Conservation (phyloP, 164 flowering plant species). For the Kingdonia uniflora region DNA sequence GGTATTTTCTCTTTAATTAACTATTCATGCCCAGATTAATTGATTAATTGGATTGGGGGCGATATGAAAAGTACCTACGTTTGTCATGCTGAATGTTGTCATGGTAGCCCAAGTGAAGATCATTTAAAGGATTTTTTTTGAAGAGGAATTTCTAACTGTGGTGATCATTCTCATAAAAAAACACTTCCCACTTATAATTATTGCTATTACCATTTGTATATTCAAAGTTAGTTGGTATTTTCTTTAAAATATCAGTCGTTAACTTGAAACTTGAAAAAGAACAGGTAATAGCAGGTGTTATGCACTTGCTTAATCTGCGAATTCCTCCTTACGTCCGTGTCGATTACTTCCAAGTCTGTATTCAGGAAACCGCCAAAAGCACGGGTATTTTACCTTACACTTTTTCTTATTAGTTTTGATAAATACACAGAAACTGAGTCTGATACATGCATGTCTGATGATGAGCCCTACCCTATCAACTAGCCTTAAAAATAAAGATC, state of each 20-base stretch:
- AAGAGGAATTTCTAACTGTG: too few relatives aligned
- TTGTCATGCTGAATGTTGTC: too few relatives aligned
- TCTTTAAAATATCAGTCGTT: constrained; percentile 3
- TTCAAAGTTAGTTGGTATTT: not conserved
- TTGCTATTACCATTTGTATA: too few relatives aligned
- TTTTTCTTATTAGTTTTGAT: not conserved
- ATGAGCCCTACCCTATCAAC: too few relatives aligned
- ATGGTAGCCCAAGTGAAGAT: too few relatives aligned
- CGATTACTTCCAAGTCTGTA: constrained; percentile 56
- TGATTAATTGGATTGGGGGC: not conserved
- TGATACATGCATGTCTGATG: too few relatives aligned
- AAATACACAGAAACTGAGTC: not conserved
- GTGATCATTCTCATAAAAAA: too few relatives aligned
- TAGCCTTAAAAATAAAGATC: too few relatives aligned
- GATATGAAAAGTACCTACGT: too few relatives aligned
- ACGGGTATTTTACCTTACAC: constrained; percentile 7
- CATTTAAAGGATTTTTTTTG: too few relatives aligned
- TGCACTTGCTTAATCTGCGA: constrained; percentile 47
- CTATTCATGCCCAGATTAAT: not conserved
- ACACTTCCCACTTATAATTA: too few relatives aligned
- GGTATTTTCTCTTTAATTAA: constrained; percentile 38
- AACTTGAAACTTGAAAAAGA: constrained; percentile 10
- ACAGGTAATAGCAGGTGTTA: constrained; percentile 85
- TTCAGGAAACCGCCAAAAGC: constrained; percentile 39
- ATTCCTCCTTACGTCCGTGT: constrained; percentile 81